These are phyloP conservation scores for Allium fistulosum DNA, from an alignment of 106 monocot genomes.

Conservation along the genomic window DNA sequence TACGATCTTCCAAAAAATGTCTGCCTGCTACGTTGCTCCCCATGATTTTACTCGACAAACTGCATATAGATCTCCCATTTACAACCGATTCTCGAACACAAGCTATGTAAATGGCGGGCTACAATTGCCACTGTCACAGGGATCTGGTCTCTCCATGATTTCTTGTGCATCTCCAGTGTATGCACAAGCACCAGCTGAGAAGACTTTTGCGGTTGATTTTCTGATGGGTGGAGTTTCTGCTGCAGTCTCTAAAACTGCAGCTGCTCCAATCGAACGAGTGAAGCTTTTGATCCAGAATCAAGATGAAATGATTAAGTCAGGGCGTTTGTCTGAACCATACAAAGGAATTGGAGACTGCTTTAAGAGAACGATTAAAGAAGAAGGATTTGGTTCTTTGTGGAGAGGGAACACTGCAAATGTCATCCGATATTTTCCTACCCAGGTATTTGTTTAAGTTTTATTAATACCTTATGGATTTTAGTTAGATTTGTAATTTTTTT, in stretches of 20 bases:
- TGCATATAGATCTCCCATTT: conserved; percentile 9
- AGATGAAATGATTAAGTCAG: conserved; percentile 20
- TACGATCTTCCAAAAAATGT: conserved; percentile 1
- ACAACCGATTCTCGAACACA: conserved; percentile 12
- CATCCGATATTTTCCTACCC: conserved; percentile 47
- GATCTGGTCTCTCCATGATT: conserved; percentile 3
- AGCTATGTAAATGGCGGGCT: conserved; percentile 20
- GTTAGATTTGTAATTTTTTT: no score
- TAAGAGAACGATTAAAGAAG: conserved; percentile 12
- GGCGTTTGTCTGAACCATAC: conserved; percentile 17
- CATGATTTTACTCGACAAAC: background rate
- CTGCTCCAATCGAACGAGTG: conserved; percentile 29
- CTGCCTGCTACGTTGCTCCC: background rate
- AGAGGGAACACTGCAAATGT: conserved; percentile 37
- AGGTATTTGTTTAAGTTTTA: conserved; percentile 2
- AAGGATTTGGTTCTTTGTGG: conserved; percentile 8
- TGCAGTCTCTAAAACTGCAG: conserved; percentile 33
- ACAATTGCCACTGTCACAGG: background rate
- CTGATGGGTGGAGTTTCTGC: conserved; percentile 41
- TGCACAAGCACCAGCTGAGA: conserved; percentile 33
- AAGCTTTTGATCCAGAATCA: conserved; percentile 21
- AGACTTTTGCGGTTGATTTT: conserved; percentile 31
- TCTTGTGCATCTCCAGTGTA: conserved; percentile 16
- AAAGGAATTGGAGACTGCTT: conserved; percentile 18
- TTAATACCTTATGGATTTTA: no score